Evolutionary conservation across 208 protist genomes (phyloP).

Genomic region (Acanthamoeba triangularis): DNA sequence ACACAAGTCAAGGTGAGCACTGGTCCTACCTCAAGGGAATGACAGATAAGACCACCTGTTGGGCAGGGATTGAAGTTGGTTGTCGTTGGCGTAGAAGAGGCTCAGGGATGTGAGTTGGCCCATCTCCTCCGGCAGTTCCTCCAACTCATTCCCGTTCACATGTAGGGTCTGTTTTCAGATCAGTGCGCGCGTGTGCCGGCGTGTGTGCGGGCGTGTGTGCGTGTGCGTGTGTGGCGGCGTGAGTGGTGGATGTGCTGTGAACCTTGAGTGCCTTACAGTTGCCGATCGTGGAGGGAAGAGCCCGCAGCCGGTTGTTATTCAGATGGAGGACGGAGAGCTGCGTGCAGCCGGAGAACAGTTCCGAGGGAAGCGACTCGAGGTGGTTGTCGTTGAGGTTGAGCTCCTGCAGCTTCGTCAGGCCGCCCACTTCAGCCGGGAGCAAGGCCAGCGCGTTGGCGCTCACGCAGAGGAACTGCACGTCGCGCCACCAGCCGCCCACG

Average conservation of each 20-base stretch:
- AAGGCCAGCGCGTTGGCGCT: background rate
- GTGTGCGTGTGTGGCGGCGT: background rate
- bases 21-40: too few relatives aligned
- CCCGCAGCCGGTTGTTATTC: constrained; percentile 23
- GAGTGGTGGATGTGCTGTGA: background rate
- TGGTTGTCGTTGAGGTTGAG: constrained; percentile 68
- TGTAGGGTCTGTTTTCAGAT: background rate
- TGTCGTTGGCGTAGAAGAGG: constrained; percentile 45
- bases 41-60: background rate
- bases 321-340: background rate
- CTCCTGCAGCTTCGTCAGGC: constrained; percentile 3
- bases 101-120: constrained; percentile 26
- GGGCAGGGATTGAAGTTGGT: background rate
- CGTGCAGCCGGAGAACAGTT: constrained; percentile 9
- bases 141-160: constrained; percentile 27
- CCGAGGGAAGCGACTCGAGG: background rate
- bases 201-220: background rate
- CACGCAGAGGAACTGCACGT: background rate
- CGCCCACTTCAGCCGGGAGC: background rate
- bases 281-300: background rate
- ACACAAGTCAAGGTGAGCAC: too few relatives aligned
- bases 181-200: background rate
- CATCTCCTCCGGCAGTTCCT: constrained; percentile 39
- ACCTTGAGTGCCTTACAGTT: constrained; percentile 1
- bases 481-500: background rate